Conservation (phyloP, 768 basidiomycete genomes). For the Leccinum subtestaceum region DNA sequence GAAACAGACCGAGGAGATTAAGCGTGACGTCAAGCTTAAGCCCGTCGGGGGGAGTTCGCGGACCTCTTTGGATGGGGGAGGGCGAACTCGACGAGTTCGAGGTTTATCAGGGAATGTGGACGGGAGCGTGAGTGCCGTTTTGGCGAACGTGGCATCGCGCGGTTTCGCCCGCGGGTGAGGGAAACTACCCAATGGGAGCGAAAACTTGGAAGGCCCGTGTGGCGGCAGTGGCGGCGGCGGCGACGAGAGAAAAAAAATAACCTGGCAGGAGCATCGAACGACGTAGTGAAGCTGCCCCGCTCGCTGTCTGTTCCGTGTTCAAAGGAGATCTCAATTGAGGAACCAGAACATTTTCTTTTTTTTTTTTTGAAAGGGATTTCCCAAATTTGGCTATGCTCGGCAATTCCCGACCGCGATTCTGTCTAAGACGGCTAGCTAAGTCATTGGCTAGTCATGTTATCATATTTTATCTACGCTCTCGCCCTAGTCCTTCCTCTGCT, state of each 20-base stretch:
- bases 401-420: slow-evolving; percentile 12
- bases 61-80: background rate
- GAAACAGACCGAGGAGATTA: slow-evolving; percentile 8
- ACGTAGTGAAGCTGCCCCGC: background rate
- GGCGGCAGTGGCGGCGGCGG: slow-evolving; percentile 7
- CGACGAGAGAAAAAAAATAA: background rate
- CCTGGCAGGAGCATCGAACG: background rate
- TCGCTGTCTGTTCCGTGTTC: background rate
- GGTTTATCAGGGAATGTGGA: background rate
- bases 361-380: background rate
- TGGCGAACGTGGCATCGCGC: background rate
- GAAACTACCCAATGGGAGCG: background rate
- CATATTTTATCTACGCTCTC: slow-evolving; percentile 31
- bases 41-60: background rate
- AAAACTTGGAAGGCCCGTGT: background rate
- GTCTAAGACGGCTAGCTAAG: background rate
- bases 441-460: slow-evolving; percentile 2
- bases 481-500: slow-evolving; percentile 31
- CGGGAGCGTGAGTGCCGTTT: background rate
- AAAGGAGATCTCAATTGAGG: background rate
- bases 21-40: background rate
- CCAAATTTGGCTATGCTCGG: slow-evolving; percentile 3
- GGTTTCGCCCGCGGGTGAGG: background rate
- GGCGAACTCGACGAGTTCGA: background rate
- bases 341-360: background rate